These are phyloP conservation scores for Dendrocalamus sinicus DNA, from an alignment of 176 grass and related monocot species.

Conservation along the genomic window DNA sequence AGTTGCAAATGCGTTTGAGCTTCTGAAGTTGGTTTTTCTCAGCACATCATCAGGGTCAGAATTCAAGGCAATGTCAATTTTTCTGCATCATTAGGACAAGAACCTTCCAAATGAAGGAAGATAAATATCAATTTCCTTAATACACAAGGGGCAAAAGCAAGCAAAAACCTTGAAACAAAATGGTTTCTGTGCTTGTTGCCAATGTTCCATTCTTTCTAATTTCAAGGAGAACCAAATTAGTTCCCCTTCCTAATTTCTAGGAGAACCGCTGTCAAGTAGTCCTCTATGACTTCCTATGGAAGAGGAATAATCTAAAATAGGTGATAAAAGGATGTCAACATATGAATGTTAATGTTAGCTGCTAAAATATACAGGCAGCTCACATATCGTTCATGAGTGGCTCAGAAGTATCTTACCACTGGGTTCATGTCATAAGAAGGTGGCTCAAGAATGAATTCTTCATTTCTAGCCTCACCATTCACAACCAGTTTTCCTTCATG, in stretches of 20 bases:
- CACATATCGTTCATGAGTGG: not conserved
- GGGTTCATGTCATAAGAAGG: slow-evolving; percentile 90
- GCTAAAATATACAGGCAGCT: not conserved
- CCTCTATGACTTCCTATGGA: not conserved
- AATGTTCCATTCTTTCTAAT: not conserved
- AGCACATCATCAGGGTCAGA: too few species aligned
- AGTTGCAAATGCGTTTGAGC: too few species aligned
- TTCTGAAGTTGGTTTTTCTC: too few species aligned
- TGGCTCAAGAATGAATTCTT: slow-evolving; percentile 88
- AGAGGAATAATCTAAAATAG: slow-evolving; percentile 11
- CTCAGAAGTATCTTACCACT: slow-evolving; percentile 56
- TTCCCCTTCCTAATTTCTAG: slow-evolving; percentile 34
- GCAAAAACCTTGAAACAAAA: slow-evolving; percentile 47
- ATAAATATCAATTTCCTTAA: slow-evolving; percentile 13
- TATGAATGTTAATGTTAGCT: not conserved
- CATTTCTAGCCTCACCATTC: too few species aligned
- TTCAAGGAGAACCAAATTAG: not conserved
- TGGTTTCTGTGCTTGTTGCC: slow-evolving; percentile 12
- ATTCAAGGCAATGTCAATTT: not conserved
- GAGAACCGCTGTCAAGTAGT: slow-evolving; percentile 9
- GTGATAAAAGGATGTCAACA: not conserved
- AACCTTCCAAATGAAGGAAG: not conserved
- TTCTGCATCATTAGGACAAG: not conserved
- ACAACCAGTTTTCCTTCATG: too few species aligned
- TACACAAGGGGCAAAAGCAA: slow-evolving; percentile 37